A percentile compares a stretch with the other conserved stretches of the same genome.
These are phyloP conservation scores for Ustilaginoidea virens DNA, from an alignment of 2,329 filamentous ascomycete genomes.

Conservation along the genomic window DNA sequence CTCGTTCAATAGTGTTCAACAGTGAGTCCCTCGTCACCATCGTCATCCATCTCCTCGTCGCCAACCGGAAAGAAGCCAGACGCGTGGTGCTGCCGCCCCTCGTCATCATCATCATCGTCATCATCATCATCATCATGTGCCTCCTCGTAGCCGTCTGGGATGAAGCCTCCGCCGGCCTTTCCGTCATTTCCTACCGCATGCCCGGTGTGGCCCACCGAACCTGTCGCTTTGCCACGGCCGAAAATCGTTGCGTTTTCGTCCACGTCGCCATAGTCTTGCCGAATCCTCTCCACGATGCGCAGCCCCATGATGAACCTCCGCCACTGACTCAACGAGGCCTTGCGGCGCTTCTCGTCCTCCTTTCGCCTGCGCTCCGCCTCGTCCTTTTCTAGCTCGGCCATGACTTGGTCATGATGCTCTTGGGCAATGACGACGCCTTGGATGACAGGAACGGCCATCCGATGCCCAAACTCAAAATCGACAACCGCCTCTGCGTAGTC, in stretches of 20 bases:
- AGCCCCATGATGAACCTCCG: slow-evolving; percentile 75
- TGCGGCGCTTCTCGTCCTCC: slow-evolving; percentile 71
- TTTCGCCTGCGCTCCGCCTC: slow-evolving; percentile 61
- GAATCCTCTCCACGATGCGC: slow-evolving; percentile 64
- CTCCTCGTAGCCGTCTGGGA: slow-evolving; percentile 40
- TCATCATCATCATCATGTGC: slow-evolving; percentile 27
- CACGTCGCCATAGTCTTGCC: slow-evolving; percentile 57
- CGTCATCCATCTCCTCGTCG: slow-evolving; percentile 25
- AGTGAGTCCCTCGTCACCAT: slow-evolving; percentile 14
- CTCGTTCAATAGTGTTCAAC: slow-evolving; percentile 16
- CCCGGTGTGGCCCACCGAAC: slow-evolving; percentile 5
- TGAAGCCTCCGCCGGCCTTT: slow-evolving; percentile 44
- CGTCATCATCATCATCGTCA: slow-evolving; percentile 23
- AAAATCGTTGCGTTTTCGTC: slow-evolving; percentile 36
- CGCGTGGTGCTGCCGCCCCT: slow-evolving; percentile 17
- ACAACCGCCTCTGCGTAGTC: slow-evolving; percentile 91
- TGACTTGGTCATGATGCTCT: slow-evolving; percentile 59
- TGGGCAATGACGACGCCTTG: slow-evolving; percentile 78
- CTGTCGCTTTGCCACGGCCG: slow-evolving; percentile 27
- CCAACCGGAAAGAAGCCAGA: slow-evolving; percentile 33
- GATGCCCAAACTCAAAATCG: slow-evolving; percentile 90
- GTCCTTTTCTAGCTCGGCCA: slow-evolving; percentile 66
- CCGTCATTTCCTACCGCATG: slow-evolving; percentile 22
- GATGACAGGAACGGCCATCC: slow-evolving; percentile 85
- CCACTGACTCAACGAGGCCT: slow-evolving; percentile 62